Conservation (phyloP, 306 rosid genomes). For the Ziziphus jujuba region DNA sequence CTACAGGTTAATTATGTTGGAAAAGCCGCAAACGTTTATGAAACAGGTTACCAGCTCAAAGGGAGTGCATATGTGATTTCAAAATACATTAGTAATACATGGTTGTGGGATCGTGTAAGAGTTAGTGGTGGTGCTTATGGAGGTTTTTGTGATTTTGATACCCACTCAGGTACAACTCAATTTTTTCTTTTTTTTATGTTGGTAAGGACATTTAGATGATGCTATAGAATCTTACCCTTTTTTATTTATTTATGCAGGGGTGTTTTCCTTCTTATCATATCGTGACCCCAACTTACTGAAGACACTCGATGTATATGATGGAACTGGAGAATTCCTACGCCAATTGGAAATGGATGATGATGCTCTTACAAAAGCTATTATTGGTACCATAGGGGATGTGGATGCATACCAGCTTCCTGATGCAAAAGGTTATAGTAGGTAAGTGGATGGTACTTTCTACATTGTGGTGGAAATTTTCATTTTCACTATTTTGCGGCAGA, state of each 20-base stretch:
- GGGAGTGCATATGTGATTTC: conserved; percentile 96
- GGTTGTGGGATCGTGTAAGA: conserved; percentile 99
- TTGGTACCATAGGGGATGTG: conserved; percentile 96
- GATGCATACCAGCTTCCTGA: conserved; percentile 98
- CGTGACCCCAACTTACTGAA: conserved; percentile 95
- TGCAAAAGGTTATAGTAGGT: conserved; percentile 99
- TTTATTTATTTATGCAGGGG: conserved; percentile 51
- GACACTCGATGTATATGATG: conserved; percentile 92
- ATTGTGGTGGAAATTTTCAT: not conserved
- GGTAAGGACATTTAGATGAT: conserved; percentile 16
- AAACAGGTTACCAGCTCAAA: conserved; percentile 73
- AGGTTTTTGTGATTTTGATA: conserved; percentile 94
- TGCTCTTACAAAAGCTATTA: conserved; percentile 81
- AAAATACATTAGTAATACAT: conserved; percentile 81
- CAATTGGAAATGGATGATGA: conserved; percentile 72
- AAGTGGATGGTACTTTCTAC: conserved; percentile 21
- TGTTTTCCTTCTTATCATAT: conserved; percentile 90
- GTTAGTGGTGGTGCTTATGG: conserved; percentile 99
- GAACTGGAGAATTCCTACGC: conserved; percentile 79
- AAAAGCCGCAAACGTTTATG: conserved; percentile 82
- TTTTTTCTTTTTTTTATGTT: conserved; percentile 5
- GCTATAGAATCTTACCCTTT: conserved; percentile 30
- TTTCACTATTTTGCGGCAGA: not conserved
- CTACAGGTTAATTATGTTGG: conserved; percentile 94
- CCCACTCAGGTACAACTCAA: conserved; percentile 70